These are phyloP conservation scores for Parascedosporium putredinis DNA, from an alignment of 2,329 filamentous ascomycete genomes.

Conservation along the genomic window DNA sequence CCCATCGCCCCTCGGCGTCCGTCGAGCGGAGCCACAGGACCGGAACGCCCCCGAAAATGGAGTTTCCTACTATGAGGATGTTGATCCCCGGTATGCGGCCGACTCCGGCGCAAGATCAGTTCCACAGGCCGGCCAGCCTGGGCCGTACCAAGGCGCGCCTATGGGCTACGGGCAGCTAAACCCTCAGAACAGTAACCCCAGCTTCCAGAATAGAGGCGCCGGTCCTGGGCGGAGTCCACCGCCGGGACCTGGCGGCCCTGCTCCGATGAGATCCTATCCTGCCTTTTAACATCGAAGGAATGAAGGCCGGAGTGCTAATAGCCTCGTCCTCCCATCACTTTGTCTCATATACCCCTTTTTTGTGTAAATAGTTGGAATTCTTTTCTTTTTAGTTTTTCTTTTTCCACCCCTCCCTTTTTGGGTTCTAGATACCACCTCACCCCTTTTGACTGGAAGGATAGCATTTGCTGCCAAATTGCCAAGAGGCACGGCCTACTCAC, in stretches of 20 bases:
- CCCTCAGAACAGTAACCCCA: constrained; percentile 2
- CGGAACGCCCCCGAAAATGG: constrained; percentile 20
- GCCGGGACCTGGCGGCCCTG: constrained; percentile 22
- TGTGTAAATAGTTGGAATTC: constrained; percentile 1
- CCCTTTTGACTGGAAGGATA: too few species aligned
- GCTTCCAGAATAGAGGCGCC: constrained; percentile 32
- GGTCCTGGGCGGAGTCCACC: constrained; percentile 69
- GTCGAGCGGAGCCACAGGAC: constrained; percentile 21
- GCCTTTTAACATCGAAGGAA: neutral
- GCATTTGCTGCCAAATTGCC: too few species aligned
- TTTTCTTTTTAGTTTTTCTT: too few species aligned
- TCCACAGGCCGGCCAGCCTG: constrained; percentile 15
- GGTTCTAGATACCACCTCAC: too few species aligned
- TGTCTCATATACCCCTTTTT: neutral
- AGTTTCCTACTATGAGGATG: constrained; percentile 76
- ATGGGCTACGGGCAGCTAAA: constrained; percentile 21
- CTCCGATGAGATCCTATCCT: neutral
- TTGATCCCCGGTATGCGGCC: constrained; percentile 71
- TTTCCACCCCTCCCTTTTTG: too few species aligned
- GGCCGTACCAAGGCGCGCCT: constrained; percentile 16
- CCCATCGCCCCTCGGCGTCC: constrained; percentile 27
- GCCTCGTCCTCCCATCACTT: neutral
- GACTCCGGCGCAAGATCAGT: constrained; percentile 20
- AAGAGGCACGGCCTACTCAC: too few species aligned
- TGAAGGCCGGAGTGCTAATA: neutral